Percentiles rank a stretch among this genome's conserved stretches.
Evolutionary conservation across 805 yeast genomes (phyloP).

Genomic region (Wickerhamomyces pijperi): DNA sequence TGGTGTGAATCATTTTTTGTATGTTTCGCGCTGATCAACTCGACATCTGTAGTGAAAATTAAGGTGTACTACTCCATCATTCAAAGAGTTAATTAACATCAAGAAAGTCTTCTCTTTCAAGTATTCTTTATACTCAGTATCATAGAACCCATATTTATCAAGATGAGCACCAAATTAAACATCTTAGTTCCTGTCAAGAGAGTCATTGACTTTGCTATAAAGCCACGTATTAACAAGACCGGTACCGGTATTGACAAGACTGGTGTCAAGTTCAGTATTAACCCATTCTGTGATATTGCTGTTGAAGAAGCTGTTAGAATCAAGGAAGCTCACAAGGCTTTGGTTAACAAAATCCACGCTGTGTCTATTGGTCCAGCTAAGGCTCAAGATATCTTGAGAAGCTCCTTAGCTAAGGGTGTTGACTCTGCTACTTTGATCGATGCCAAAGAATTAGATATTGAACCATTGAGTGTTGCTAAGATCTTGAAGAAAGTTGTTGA

Average conservation of each 20-base stretch:
- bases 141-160: background rate
- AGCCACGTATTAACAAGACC: constrained; percentile 84
- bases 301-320: constrained; percentile 87
- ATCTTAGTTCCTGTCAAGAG: constrained; percentile 92
- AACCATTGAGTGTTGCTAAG: constrained; percentile 87
- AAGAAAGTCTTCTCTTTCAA: too few species aligned
- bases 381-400: constrained; percentile 78
- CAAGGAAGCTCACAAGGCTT: constrained; percentile 48
- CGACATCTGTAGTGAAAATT: too few species aligned
- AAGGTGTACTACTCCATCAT: too few species aligned
- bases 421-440: constrained; percentile 79
- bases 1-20: too few species aligned
- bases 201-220: constrained; percentile 86
- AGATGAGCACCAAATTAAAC: constrained; percentile 33
- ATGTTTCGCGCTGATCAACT: too few species aligned
- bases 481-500: constrained; percentile 64
- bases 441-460: constrained; percentile 60
- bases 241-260: constrained; percentile 71
- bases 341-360: constrained; percentile 78
- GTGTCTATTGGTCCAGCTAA: constrained; percentile 84
- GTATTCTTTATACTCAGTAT: too few species aligned
- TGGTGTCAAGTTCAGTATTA: constrained; percentile 86
- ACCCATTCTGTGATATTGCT: constrained; percentile 97
- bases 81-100: too few species aligned
- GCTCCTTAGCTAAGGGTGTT: constrained; percentile 91